Conservation (phyloP, 495 filamentous ascomycete species). For the Daldinia concentrica region DNA sequence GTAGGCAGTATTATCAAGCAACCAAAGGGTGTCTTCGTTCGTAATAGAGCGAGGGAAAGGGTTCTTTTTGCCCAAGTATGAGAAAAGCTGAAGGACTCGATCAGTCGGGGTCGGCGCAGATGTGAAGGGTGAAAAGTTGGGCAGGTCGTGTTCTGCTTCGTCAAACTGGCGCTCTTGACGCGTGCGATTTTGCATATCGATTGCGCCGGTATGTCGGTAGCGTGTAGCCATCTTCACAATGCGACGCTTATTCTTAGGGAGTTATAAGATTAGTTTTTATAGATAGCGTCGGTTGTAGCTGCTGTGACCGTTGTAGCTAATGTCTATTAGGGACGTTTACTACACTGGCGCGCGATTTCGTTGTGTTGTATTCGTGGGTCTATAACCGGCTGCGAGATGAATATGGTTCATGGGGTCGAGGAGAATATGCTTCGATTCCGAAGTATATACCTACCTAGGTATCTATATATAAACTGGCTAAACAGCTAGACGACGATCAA, state of each 20-base stretch:
- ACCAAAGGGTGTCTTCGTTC: constrained; percentile 75
- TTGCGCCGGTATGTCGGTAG: constrained; percentile 30
- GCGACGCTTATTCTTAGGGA: background rate
- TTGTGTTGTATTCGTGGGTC: too few species aligned
- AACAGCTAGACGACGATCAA: background rate
- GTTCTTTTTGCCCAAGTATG: constrained; percentile 57
- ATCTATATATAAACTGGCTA: background rate
- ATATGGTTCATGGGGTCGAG: constrained; percentile 5
- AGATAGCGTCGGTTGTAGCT: background rate
- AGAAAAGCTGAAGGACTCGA: constrained; percentile 52
- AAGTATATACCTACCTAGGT: background rate
- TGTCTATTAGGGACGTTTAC: constrained; percentile 16
- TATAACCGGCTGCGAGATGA: constrained; percentile 9
- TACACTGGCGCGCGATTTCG: constrained; percentile 29
- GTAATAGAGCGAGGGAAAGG: constrained; percentile 54
- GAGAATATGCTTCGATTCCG: constrained; percentile 30
- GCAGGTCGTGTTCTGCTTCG: constrained; percentile 51
- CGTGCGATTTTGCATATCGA: constrained; percentile 52
- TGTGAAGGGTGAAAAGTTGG: constrained; percentile 43
- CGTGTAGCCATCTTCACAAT: constrained; percentile 31
- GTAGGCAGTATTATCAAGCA: constrained; percentile 91
- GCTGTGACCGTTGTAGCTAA: background rate
- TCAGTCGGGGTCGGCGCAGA: constrained; percentile 28
- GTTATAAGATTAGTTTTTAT: constrained; percentile 2
- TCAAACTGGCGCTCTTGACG: constrained; percentile 54